A percentile compares a stretch with the other conserved stretches of the same genome.
Conservation (phyloP, 768 basidiomycete genomes). For the Guyanaporus albipodus region DNA sequence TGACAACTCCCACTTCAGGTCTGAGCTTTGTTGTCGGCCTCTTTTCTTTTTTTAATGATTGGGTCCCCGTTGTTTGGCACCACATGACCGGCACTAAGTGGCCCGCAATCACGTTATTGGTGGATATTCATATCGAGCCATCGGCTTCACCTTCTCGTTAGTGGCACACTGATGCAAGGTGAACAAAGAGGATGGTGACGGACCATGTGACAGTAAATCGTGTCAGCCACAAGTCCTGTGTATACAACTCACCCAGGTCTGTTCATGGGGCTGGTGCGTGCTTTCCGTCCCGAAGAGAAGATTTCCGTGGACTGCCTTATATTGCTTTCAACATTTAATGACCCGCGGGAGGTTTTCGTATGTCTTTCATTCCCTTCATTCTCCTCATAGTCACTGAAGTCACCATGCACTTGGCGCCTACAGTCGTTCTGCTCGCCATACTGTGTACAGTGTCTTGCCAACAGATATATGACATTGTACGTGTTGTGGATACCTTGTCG, state of each 20-base stretch:
- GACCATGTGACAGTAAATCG: background rate
- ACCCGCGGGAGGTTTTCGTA: background rate
- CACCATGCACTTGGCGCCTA: conserved; percentile 18
- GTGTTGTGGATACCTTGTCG: conserved; percentile 14
- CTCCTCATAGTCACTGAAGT: background rate
- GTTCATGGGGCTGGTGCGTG: background rate
- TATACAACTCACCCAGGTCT: background rate
- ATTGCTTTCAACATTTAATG: conserved; percentile 17
- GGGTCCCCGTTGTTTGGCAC: background rate
- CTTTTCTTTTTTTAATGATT: background rate
- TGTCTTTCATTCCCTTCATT: conserved; percentile 4
- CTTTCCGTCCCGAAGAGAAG: background rate
- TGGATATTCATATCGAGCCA: background rate
- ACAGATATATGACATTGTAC: conserved; percentile 53
- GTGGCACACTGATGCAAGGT: background rate
- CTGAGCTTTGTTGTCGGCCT: background rate
- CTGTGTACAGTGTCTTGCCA: conserved; percentile 36
- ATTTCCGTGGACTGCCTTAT: conserved; percentile 2
- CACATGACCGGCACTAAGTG: no score
- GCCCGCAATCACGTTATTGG: background rate
- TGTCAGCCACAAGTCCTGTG: background rate
- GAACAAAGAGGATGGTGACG: background rate
- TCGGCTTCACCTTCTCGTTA: no score
- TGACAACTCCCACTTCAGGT: no score
- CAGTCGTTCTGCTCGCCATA: conserved; percentile 13